Percentiles rank a stretch among this genome's conserved stretches.
Conservation (phyloP, 1,284 basidiomycete species). For the Tilletia caries region DNA sequence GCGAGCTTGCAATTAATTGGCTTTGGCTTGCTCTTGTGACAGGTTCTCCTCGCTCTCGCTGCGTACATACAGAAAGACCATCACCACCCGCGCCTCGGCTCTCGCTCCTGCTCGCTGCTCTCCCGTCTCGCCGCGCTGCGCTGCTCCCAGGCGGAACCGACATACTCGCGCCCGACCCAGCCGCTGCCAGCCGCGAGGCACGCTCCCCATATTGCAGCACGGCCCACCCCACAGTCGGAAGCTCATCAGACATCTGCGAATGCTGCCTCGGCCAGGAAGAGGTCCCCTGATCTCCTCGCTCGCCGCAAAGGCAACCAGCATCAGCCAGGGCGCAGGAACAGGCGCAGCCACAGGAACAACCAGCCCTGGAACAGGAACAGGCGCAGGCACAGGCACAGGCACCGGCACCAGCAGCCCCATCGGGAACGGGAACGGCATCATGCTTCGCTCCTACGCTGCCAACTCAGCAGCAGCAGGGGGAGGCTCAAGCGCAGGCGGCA, state of each 20-base stretch:
- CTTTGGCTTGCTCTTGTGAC: no score
- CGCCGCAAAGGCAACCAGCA: neutral
- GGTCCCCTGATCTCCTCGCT: neutral
- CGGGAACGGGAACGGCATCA: neutral
- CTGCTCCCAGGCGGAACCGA: no score
- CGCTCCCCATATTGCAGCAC: neutral
- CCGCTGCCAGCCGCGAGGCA: no score
- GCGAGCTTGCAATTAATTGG: no score
- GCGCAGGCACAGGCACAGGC: neutral
- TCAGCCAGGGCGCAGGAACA: neutral
- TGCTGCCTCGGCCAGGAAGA: neutral
- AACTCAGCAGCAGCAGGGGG: neutral
- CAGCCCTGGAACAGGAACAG: neutral
- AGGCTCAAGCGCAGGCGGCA: neutral
- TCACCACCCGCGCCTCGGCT: no score
- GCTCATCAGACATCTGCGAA: neutral
- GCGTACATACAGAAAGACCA: no score
- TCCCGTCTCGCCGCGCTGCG: no score
- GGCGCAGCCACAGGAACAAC: neutral
- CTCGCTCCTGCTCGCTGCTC: no score
- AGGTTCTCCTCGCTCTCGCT: no score
- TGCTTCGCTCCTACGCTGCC: constrained; percentile 1
- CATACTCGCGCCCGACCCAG: no score
- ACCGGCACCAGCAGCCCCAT: neutral
- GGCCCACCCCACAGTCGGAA: neutral